Evolutionary conservation across 2,329 filamentous ascomycete genomes (phyloP).

Genomic region (Fusarium gaditjirri): DNA sequence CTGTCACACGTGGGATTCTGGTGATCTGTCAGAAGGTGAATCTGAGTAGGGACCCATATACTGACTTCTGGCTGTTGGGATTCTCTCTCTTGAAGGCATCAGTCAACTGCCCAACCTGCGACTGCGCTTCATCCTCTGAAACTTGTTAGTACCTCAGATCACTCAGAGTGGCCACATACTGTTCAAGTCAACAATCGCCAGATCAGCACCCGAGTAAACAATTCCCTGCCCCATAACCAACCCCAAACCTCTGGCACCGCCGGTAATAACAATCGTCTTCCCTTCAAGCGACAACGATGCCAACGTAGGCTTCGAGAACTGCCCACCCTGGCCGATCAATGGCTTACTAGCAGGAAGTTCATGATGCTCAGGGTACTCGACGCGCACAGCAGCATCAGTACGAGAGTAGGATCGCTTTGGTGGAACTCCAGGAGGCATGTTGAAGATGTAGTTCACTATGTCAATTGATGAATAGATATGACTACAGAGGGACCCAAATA

Average conservation of each 20-base stretch:
- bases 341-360: slow-evolving; percentile 77
- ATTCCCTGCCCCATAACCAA: slow-evolving; percentile 93
- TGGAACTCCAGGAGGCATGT: slow-evolving; percentile 24
- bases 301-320: slow-evolving; percentile 85
- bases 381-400: slow-evolving; percentile 80
- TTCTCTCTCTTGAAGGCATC: slow-evolving; percentile 82
- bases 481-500: fast-evolving
- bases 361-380: slow-evolving; percentile 80
- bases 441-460: neutral
- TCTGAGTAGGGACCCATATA: fast-evolving
- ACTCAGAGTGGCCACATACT: slow-evolving; percentile 63
- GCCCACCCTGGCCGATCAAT: slow-evolving; percentile 78
- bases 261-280: slow-evolving; percentile 85
- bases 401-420: slow-evolving; percentile 67
- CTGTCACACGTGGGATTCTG: slow-evolving; percentile 83
- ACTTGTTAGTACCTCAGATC: slow-evolving; percentile 6
- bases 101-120: slow-evolving; percentile 77
- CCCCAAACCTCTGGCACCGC: slow-evolving; percentile 87
- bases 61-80: slow-evolving; percentile 74
- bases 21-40: neutral
- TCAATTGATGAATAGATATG: neutral
- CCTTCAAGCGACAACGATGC: slow-evolving; percentile 87
- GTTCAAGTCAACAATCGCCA: slow-evolving; percentile 94
- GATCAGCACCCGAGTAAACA: slow-evolving; percentile 85
- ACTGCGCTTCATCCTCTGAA: slow-evolving; percentile 81